Evolutionary conservation across 2,329 filamentous ascomycete species (phyloP), one percentile per base, ranked within the genome.

Genomic region (Fusarium sp.): DNA sequence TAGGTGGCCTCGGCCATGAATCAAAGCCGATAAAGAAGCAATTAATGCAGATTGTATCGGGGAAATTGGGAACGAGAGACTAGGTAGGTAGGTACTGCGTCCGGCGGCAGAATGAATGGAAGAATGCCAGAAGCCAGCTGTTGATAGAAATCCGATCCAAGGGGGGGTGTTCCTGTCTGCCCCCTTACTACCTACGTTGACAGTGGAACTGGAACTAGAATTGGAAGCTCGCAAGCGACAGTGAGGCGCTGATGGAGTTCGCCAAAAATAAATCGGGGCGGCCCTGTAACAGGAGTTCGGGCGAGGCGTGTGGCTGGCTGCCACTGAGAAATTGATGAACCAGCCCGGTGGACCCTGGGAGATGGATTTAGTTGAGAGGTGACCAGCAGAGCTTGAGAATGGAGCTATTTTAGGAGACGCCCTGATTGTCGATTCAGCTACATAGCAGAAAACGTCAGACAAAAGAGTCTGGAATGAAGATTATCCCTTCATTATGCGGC

Each of bases 101-200:
- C 63, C 65, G 71, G 73, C 57, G 72, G 65, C 59, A 63, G 68
- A 67, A 65, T 58, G 62, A 77, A 75, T 71, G 55, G 67, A 73
- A 74, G 62, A 77, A 74, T 77, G 70, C 63, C 67, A 70, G 75
- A 76, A 75, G 69, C 65, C 68, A 70, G 75, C 65, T 69, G 70
- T 68, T 72, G 64, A 61, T 62, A 68, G 71, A 73, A 74, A 72
- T 77, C 67, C 64, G 56, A 65, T 53, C 66, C 65, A 65, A 70
- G 67, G 74, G 65, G 65, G 65, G 63, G 54, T 75, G 73, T 53
- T 59, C 47, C 73, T 64, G 71, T 66, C 73, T 71, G 63, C 68
- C 75, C 50, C 75, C 73, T 77, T 75, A 69, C 63, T 51, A 73
- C 62, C 63, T 51, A 73, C 62, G 41, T 70, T 57, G 56, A 63